A percentile compares a stretch with the other conserved stretches of the same genome.
These are phyloP conservation scores for Zygnema cylindricum DNA, from an alignment of 139 green algal species.

Conservation along the genomic window DNA sequence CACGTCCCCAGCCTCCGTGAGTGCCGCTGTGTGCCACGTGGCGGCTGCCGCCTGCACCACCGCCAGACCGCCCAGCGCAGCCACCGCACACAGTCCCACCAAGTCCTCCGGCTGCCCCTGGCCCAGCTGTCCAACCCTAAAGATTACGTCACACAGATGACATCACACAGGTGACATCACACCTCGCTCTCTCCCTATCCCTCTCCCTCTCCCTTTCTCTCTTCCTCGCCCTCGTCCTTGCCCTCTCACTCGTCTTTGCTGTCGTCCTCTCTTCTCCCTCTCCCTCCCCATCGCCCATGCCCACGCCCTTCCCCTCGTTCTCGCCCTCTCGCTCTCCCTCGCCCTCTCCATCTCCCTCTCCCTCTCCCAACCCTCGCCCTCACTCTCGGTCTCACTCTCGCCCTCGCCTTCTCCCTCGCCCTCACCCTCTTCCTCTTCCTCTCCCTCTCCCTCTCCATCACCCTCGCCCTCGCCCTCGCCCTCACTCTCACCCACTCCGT, in stretches of 20 bases:
- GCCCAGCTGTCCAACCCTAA: background rate
- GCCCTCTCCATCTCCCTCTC: background rate
- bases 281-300: too few relatives aligned
- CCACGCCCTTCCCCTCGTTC: background rate
- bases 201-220: background rate
- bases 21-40: slow-evolving; percentile 64
- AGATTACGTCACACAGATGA: background rate
- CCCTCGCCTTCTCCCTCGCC: too few relatives aligned
- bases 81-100: background rate
- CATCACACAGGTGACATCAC: background rate
- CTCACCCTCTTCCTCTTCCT: background rate
- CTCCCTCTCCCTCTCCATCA: background rate
- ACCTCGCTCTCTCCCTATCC: slow-evolving; percentile 7
- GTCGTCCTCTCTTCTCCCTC: too few relatives aligned
- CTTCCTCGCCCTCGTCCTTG: too few relatives aligned
- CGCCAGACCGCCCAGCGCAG: slow-evolving; percentile 35
- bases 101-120: slow-evolving; percentile 17
- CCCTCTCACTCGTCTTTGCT: too few relatives aligned
- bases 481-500: background rate
- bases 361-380: background rate
- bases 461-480: too few relatives aligned
- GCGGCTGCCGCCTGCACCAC: slow-evolving; percentile 43
- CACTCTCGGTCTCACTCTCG: background rate
- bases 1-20: slow-evolving; percentile 63
- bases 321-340: background rate